Evolutionary conservation across 2,329 filamentous ascomycete species (phyloP), one percentile per base, ranked within the genome.

Genomic region (Ambrosiella xylebori): DNA sequence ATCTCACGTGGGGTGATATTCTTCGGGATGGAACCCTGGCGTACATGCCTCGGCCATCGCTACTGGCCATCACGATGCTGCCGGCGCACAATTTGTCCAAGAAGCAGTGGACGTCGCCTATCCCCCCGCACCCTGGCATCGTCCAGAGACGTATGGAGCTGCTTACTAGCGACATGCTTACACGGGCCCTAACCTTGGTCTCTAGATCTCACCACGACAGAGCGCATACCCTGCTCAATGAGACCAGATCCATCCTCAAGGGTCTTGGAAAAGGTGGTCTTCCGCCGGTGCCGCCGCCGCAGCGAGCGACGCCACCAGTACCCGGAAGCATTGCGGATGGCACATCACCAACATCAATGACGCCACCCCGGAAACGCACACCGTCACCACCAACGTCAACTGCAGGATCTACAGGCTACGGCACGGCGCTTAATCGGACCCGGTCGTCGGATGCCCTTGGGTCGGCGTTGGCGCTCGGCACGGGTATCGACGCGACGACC

Each of bases 141-240:
- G 91, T 98, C 6, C 93, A 98, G 71, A 81, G 93, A 45, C 85
- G 93, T 51, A 98, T 98, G 93, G 93, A 98, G 70, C 76, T 98
- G 37, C 78, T 98, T 57, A 97, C 93, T 1, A 97, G 91, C 1
- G 93, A 98, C 68, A 98, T 98, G 93, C 79, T 98, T 62, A 95
- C 88, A 7, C 79, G 93, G 60, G 90, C 93, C 12, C 74, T 98
- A 61, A 95, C 89, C 0, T 78, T 98, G 17, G 90, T 97, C 17
- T 88, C 88, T 61, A 82, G 89, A 41, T 88, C 88, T 39, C 91
- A 97, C 70, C 88, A 96, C 67, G 93, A 98, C 66, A 85, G 90
- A 40, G 93, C 90, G 0, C 86, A 95, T 64, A 94, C 95, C 58
- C 80, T 98, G 2, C 77, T 98, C 41, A 87, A 85, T 63, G 93